Base-by-base conservation (phyloP, 2,329 filamentous ascomycete species). In the Sclerotinia sclerotiorum region DNA sequence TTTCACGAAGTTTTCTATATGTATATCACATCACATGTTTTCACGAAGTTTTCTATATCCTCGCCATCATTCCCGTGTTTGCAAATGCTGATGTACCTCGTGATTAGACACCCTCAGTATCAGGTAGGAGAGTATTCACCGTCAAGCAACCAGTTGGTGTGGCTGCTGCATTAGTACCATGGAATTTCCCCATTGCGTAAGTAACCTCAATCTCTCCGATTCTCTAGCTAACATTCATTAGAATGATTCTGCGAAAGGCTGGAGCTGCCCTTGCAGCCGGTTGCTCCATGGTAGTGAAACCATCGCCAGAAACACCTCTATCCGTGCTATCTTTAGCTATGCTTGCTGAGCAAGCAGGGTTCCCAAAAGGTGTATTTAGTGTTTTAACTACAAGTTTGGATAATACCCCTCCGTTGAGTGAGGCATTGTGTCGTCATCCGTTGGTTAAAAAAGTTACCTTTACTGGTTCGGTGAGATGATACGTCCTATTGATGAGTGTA, bases 101-200 rank as follows among this genome's bases (percentile, higher is more conserved):
- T 5, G 1, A 55, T 35, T 1, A 86, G 57, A 81, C 83, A 0
- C 84, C 88, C 0, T 81, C 89, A 0, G 79, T 85, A 0, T 86
- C 90, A 0, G 86, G 87, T 44, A 82, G 90, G 7, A 83, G 90
- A 17, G 83, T 88, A 3, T 85, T 94, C 70, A 90, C 88, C 0
- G 84, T 93, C 73, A 94, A 94, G 80, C 89, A 92, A 78, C 89
- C 89, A 0, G 84, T 91, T 69, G 90, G 90, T 67, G 88, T 91
- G 15, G 83, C 85, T 0, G 89, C 84, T 0, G 89, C 89, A 0
- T 79, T 92, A 21, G 88, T 91, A 1, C 89, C 90, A 5, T 92
- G 89, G 89, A 90, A 92, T 74, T 91, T 90, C 72, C 88, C 88
- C 0, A 82, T 90, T 63, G 88, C 87, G 44, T 82, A 56, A 76